Conservation (phyloP, 2,329 filamentous ascomycete species). For the Scolecobasidium constrictum region DNA sequence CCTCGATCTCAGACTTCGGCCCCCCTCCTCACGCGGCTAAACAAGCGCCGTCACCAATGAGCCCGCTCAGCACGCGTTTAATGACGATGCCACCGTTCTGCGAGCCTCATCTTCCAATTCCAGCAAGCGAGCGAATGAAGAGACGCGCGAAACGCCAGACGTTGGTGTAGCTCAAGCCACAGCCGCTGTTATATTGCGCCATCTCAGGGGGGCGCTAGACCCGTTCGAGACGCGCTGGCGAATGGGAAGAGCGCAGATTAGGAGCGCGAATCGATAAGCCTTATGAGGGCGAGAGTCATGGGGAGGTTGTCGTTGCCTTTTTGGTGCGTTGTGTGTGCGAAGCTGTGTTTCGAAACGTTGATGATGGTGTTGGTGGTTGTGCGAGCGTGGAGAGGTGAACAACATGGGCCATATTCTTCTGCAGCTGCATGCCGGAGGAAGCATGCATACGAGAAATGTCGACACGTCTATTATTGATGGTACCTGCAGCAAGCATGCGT, state of each 20-base stretch:
- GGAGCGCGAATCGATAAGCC: neutral
- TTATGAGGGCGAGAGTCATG: too few relatives aligned
- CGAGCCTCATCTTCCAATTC: neutral
- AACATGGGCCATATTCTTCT: too few relatives aligned
- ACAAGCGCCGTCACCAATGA: neutral
- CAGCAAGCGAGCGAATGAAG: neutral
- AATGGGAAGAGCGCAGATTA: neutral
- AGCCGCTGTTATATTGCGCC: neutral
- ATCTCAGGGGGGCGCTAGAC: neutral
- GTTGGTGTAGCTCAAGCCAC: neutral
- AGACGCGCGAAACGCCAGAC: neutral
- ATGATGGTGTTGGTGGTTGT: neutral
- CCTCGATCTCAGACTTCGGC: too few relatives aligned
- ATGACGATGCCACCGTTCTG: neutral
- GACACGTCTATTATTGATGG: too few relatives aligned
- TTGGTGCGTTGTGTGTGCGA: neutral
- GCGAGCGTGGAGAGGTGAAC: neutral
- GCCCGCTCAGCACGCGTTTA: neutral
- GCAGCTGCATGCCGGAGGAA: too few relatives aligned
- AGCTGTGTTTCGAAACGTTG: neutral
- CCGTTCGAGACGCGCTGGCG: neutral
- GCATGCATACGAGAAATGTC: too few relatives aligned
- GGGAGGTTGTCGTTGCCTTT: neutral
- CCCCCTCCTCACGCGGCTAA: too few relatives aligned
- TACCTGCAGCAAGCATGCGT: too few relatives aligned